Evolutionary conservation across 306 rosid genomes (phyloP), one percentile per base, ranked within the genome.

Genomic region (Medicago lupulina): DNA sequence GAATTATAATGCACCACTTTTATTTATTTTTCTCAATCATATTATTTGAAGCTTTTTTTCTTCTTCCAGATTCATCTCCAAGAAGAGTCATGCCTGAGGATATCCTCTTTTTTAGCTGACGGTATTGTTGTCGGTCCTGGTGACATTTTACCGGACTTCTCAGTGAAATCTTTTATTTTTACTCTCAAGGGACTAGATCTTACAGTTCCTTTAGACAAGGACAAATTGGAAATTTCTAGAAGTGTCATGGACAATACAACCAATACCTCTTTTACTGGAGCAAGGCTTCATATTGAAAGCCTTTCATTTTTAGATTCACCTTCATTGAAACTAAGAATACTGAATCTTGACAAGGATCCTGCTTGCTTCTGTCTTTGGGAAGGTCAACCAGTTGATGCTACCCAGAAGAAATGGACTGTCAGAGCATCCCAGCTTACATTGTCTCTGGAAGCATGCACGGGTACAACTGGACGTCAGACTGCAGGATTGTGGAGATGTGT

Each of bases 311-410:
- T 86, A 19, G 88, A 86, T 67, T 89, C 96, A 39, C 96, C 98
- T 61, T 86, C 86, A 14, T 77, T 94, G 67, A 80, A 85, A 64
- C 71, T 91, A 64, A 81, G 66, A 85, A 77, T 90, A 79, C 75
- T 94, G 76, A 89, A 87, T 80, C 83, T 94, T 79, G 98, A 94
- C 67, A 91, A 88, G 81, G 98, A 94, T 86, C 97, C 98, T 83
- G 92, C 96, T 80, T 94, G 98, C 88, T 94, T 94, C 81, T 85
- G 88, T 83, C 89, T 94, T 62, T 94, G 98, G 98, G 88, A 88
- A 83, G 96, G 74, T 80, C 96, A 94, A 76, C 89, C 93, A 11
- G 39, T 94, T 68, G 98, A 94, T 89, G 90, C 98, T 69, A 89
- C 97, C 84, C 92, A 85, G 84, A 87, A 87, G 86, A 94, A 91